Evolutionary conservation across 148 eudicot genomes (phyloP).

Genomic region (Pharnaceum exiguum): DNA sequence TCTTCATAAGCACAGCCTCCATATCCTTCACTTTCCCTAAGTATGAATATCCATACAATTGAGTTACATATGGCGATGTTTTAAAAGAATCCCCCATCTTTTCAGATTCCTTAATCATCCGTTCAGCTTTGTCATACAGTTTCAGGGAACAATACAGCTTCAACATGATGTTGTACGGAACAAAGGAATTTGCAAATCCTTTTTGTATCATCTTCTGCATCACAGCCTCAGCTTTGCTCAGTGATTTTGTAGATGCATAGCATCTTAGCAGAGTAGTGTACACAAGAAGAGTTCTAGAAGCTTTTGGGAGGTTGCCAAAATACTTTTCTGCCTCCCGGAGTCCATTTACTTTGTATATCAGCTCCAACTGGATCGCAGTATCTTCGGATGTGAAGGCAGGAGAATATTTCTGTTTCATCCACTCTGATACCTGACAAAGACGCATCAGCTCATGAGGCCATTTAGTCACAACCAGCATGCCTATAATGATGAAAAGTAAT

Average conservation of each 20-base stretch:
- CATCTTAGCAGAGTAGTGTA: conserved; percentile 37
- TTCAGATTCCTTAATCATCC: conserved; percentile 36
- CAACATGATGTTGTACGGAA: conserved; percentile 37
- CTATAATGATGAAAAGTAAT: no score
- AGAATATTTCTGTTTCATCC: conserved; percentile 23
- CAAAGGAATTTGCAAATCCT: background rate
- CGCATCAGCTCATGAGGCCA: background rate
- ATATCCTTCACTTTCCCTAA: conserved; percentile 25
- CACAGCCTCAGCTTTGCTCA: conserved; percentile 38
- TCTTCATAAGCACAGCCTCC: conserved; percentile 32
- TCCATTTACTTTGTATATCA: conserved; percentile 27
- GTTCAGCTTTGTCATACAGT: conserved; percentile 27
- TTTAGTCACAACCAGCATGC: background rate
- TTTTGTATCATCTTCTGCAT: conserved; percentile 35
- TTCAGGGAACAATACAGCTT: conserved; percentile 28
- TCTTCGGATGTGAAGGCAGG: conserved; percentile 8
- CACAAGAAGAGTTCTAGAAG: conserved; percentile 12
- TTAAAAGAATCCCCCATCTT: conserved; percentile 16
- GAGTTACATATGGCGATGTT: conserved; percentile 22
- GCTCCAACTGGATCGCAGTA: conserved; percentile 18
- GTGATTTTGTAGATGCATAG: conserved; percentile 26
- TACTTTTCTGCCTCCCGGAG: conserved; percentile 28
- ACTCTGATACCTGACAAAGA: conserved; percentile 30
- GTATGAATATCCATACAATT: conserved; percentile 28
- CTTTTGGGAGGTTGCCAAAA: conserved; percentile 13